Base-by-base conservation (phyloP, 345 rosid genomes). In the Turritis glabra region DNA sequence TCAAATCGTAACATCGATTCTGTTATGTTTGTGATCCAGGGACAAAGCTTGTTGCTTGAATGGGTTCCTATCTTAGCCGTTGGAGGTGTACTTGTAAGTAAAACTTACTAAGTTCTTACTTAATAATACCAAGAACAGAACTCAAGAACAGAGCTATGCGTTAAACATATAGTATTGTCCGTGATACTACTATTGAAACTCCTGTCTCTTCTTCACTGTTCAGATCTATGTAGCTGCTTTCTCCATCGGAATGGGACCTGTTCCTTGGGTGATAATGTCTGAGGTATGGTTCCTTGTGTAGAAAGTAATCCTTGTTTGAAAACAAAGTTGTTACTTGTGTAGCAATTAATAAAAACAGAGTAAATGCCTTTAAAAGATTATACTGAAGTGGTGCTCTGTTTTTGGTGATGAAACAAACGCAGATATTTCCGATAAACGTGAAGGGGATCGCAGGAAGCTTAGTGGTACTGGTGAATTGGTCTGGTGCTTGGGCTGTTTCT, bases 261-360 rank as follows among this genome's bases (percentile, higher is more conserved):
- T 88, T 82, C 98, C 97, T 27, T 94, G 98, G 98, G 81, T 94
- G 81, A 85, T 94, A 67, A 89, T 91, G 97, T 94, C 97, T 3
- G 98, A 94, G 96, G 98, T 91, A 84, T 65, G 38, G 0, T 64
- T 54, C 10, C 21, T 77, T 64, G 62, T 44, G 18, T 9, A 5
- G 21, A 2, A 32, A 73, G 77, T 37, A 53, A 53, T n/a, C 15
- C 41, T 72, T 61, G 35, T 38, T 26, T 13, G 8, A 23, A 9
- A 69, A 29, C 29, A 57, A 59, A 37, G 12, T 0, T 1, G 15
- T 47, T 27, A 8, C 72, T 65, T 74, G 61, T 38, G 33, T 14
- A 3, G 17, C 22, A 46, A 56, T 51, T 18, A 55, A 64, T 4
- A 19, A 3, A 30, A 73, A 50, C 15, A 57, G 12, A 70, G 48